Evolutionary conservation across 345 rosid species (phyloP).

Genomic region (Rhizophora mangle): DNA sequence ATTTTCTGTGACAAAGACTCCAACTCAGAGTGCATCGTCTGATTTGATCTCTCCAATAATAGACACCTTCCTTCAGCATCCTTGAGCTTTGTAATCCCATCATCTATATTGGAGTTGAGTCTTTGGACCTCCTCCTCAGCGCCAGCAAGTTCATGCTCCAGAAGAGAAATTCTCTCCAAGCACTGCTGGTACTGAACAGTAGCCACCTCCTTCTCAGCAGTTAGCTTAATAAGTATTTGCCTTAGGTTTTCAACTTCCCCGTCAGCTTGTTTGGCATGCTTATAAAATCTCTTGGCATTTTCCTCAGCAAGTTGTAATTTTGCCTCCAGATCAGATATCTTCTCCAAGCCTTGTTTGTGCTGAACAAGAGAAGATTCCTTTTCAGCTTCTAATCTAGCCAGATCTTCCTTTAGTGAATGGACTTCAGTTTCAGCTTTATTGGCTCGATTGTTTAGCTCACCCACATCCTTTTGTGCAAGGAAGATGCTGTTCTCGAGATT

Average conservation of each 20-base stretch:
- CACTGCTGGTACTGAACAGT: conserved; percentile 66
- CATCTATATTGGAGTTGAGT: conserved; percentile 65
- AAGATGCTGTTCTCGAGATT: conserved; percentile 51
- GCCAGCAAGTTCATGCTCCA: conserved; percentile 60
- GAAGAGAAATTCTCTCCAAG: conserved; percentile 59
- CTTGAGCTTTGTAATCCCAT: conserved; percentile 61
- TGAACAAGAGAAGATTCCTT: conserved; percentile 59
- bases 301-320: conserved; percentile 63
- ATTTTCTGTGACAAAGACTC: conserved; percentile 55
- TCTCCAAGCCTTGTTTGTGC: conserved; percentile 53
- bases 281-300: conserved; percentile 41
- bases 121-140: conserved; percentile 65
- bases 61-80: conserved; percentile 79
- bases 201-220: conserved; percentile 66
- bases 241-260: conserved; percentile 63
- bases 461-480: conserved; percentile 51
- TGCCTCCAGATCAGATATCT: conserved; percentile 53
- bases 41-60: conserved; percentile 70
- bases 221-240: conserved; percentile 50
- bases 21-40: conserved; percentile 64
- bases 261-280: conserved; percentile 64
- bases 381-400: conserved; percentile 57
- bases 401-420: conserved; percentile 50
- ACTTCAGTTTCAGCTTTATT: conserved; percentile 57
- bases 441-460: conserved; percentile 60